phyloP scores from a whole-genome alignment of 257 asterid species.

The Solanum pimpinellifolium region DNA sequence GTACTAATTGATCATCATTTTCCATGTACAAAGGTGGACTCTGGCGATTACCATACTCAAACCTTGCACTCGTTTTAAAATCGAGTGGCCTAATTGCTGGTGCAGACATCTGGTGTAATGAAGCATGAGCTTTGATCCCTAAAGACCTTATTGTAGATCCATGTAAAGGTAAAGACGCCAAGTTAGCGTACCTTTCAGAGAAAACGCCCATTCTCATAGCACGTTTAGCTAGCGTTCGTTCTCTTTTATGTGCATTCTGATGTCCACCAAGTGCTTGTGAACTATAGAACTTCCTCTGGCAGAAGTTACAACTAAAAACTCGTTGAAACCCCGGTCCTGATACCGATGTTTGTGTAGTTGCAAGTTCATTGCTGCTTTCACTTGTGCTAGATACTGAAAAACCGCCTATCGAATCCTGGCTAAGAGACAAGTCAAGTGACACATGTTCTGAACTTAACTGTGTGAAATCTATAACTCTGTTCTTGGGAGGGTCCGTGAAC shows the following conservation, averaged over 20 bases:
- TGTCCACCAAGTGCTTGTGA: conserved; percentile 49
- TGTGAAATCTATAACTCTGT: conserved; percentile 4
- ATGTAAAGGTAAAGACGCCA: conserved; percentile 35
- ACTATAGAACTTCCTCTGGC: conserved; percentile 31
- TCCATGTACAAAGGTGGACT: conserved; percentile 32
- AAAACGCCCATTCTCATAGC: conserved; percentile 37
- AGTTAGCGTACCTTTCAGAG: conserved; percentile 18
- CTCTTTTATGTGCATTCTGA: conserved; percentile 40
- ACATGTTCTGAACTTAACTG: conserved; percentile 12
- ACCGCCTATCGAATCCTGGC: conserved; percentile 7
- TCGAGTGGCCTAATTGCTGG: conserved; percentile 15
- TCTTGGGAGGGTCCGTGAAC: background rate
- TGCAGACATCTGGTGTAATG: conserved; percentile 20
- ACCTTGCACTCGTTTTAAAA: conserved; percentile 12
- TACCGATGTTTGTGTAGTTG: conserved; percentile 2
- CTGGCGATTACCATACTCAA: conserved; percentile 15
- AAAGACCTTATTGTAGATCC: conserved; percentile 43
- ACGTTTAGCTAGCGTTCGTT: conserved; percentile 28
- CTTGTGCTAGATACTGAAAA: conserved; percentile 38
- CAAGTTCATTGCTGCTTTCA: conserved; percentile 33
- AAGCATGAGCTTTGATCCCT: conserved; percentile 47
- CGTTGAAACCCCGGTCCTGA: conserved; percentile 9
- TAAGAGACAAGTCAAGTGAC: conserved; percentile 35
- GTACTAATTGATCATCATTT: conserved; percentile 11
- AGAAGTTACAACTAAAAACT: conserved; percentile 32